Base-by-base conservation (phyloP, 2,329 filamentous ascomycete genomes). In the Mycosphaerella arachidis region DNA sequence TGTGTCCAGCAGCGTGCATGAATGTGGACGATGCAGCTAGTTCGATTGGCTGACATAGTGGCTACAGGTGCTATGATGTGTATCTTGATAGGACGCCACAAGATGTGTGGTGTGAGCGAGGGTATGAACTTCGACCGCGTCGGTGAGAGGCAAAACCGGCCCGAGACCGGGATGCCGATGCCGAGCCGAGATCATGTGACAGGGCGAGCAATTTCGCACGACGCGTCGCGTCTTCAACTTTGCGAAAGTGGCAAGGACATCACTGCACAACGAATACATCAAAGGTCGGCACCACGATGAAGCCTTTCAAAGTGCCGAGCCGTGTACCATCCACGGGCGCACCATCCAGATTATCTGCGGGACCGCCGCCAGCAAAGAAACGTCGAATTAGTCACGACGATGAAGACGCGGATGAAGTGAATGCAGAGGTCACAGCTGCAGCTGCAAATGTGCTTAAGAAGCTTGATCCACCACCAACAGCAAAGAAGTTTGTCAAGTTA, bases 341-440 rank as follows among this genome's bases (percentile, higher is more conserved):
- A 45, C 62, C 66, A 29, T 50, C 63, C 13, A 59, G 50, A 13
- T 29, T 46, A 40, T 31, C 8, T 27, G 45, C n/a, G 30, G 51
- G 8, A 29, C 54, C 37, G 37, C 29, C 52, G n/a, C 74, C 76
- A n/a, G 61, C 66, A 12, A 79, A 79, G 68, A 78, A 74, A 65
- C 72, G 76, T 48, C 73, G 76, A 52, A 72, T 76, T 35, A 76
- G 73, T 46, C 65, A 69, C 13, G 69, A 75, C 45, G 57, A 67
- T 48, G 69, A 68, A 43, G 63, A 62, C 33, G 61, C 65, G 12
- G 67, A 69, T 57, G 66, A 60, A 57, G 57, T 50, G 31, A 55
- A 63, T 45, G 50, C 63, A 16, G 58, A 67, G 46, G 60, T 68
- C 1, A 59, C 69, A 7, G 55, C 66, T 37, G 65, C 64, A 33